Conservation (phyloP, 176 grass and related monocot species). For the Juncus inflexus region DNA sequence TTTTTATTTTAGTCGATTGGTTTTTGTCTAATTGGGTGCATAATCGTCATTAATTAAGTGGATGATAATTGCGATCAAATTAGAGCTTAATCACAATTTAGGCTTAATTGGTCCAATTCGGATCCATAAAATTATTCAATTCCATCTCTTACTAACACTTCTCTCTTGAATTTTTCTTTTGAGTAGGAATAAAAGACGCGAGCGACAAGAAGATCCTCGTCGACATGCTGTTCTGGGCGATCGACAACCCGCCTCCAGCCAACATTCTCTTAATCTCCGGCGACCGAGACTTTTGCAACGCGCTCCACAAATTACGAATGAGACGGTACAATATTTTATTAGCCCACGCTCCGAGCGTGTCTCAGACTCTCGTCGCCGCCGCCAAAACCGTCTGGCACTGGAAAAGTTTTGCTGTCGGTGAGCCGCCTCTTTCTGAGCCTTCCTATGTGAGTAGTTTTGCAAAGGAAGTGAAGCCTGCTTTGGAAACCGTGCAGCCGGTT, state of each 20-base stretch:
- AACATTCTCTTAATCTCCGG: conserved; percentile 96
- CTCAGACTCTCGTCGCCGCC: conserved; percentile 72
- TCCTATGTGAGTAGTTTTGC: conserved; percentile 46
- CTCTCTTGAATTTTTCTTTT: background rate
- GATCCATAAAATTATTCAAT: background rate
- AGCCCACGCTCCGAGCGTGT: conserved; percentile 91
- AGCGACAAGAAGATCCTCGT: conserved; percentile 99
- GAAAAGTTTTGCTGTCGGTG: conserved; percentile 73
- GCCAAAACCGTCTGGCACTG: conserved; percentile 86
- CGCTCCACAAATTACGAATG: conserved; percentile 88
- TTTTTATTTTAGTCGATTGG: background rate
- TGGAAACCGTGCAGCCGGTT: conserved; percentile 26
- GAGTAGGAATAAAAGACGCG: conserved; percentile 92
- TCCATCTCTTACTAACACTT: no score
- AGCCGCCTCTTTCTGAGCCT: conserved; percentile 53
- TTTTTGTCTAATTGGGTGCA: background rate
- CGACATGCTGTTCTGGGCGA: conserved; percentile 96
- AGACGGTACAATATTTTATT: conserved; percentile 89
- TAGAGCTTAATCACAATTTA: background rate
- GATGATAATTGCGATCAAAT: background rate
- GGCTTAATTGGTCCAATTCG: background rate
- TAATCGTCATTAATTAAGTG: background rate
- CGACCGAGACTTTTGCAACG: conserved; percentile 94
- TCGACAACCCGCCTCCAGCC: conserved; percentile 92
- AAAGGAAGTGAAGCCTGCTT: conserved; percentile 29